phyloP scores from a whole-genome alignment of 306 rosid genomes.

The Gillenia trifoliata region DNA sequence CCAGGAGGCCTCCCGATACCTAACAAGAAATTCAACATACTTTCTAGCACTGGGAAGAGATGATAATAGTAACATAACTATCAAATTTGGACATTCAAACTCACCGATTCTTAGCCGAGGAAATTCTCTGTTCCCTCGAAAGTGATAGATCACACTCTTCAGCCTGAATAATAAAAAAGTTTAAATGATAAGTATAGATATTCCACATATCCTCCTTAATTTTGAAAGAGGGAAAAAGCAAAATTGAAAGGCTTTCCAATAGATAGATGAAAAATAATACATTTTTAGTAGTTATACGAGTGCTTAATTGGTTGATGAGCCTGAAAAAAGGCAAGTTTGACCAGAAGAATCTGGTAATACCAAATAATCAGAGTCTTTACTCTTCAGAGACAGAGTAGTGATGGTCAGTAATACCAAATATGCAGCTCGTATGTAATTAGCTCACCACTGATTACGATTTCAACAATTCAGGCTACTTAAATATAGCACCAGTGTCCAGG shows the following conservation, averaged over 20 bases:
- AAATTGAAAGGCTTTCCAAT: background rate
- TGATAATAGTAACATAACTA: background rate
- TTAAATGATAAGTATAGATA: background rate
- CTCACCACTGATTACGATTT: background rate
- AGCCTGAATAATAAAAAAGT: constrained; percentile 44
- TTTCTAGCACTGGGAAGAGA: background rate
- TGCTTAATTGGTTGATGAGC: background rate
- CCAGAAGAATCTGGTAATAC: background rate
- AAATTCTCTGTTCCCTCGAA: constrained; percentile 82
- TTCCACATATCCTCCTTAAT: background rate
- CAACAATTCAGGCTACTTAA: background rate
- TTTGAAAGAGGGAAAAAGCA: background rate
- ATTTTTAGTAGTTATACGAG: background rate
- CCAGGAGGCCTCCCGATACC: constrained; percentile 96
- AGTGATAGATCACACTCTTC: constrained; percentile 74
- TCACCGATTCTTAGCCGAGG: constrained; percentile 77
- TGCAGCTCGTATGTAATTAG: background rate
- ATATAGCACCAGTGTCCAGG: background rate
- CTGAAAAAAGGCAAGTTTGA: background rate
- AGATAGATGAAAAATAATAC: background rate
- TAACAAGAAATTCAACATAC: constrained; percentile 12
- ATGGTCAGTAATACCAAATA: background rate
- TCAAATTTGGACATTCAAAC: constrained; percentile 23
- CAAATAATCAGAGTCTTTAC: background rate
- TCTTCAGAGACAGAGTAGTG: background rate